Conservation (phyloP, 768 basidiomycete species). For the Gloeopeniophorella convolvens region DNA sequence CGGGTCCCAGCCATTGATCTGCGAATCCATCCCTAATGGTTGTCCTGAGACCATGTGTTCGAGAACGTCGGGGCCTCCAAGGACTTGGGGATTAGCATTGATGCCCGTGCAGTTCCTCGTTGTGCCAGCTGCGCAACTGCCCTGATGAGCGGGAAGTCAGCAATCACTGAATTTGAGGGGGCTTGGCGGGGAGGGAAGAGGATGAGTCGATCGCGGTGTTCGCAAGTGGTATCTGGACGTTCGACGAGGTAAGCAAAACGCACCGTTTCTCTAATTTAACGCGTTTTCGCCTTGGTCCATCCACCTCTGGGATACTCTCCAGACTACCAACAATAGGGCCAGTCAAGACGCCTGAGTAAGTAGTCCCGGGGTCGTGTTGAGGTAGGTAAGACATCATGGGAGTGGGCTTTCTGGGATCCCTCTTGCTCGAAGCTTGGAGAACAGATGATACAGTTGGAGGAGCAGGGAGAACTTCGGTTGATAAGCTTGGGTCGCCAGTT, state of each 20-base stretch:
- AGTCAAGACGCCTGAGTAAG: conserved; percentile 72
- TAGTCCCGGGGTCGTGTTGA: conserved; percentile 79
- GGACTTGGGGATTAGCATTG: conserved; percentile 40
- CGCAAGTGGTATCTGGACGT: too few relatives aligned
- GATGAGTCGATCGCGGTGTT: too few relatives aligned
- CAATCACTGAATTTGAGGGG: not conserved
- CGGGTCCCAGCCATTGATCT: conserved; percentile 51
- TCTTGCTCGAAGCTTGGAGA: conserved; percentile 60
- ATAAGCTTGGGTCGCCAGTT: conserved; percentile 46
- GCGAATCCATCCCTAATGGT: conserved; percentile 49
- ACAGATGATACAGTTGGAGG: conserved; percentile 70
- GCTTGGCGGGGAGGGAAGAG: not conserved
- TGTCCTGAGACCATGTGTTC: conserved; percentile 34
- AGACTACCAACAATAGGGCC: conserved; percentile 41
- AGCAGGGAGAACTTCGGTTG: conserved; percentile 87
- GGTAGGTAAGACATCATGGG: conserved; percentile 74
- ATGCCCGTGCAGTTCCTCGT: conserved; percentile 65
- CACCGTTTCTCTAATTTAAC: conserved; percentile 69
- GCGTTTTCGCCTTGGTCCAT: conserved; percentile 66
- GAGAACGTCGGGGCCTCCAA: conserved; percentile 36
- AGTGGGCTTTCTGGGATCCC: conserved; percentile 74
- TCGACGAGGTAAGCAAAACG: conserved; percentile 27
- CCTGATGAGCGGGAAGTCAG: conserved; percentile 30
- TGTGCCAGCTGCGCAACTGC: conserved; percentile 61
- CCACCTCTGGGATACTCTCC: conserved; percentile 45